phyloP scores from a whole-genome alignment of 306 rosid genomes.

The Malus asiatica region DNA sequence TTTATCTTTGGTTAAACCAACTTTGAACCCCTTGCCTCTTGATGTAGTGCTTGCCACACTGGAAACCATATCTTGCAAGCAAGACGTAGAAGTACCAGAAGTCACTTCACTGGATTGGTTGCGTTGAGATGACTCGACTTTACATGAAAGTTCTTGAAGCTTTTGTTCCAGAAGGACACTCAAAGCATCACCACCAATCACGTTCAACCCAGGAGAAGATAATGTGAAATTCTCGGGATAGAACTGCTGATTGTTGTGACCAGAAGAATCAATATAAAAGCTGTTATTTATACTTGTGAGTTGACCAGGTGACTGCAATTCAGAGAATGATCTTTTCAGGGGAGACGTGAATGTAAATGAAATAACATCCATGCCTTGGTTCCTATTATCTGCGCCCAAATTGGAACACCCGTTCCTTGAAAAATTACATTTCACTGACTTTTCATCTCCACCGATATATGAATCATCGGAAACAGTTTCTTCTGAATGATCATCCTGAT shows the following conservation, averaged over 20 bases:
- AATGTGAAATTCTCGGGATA: slow-evolving; percentile 28
- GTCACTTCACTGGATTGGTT: slow-evolving; percentile 33
- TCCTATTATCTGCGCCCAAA: slow-evolving; percentile 35
- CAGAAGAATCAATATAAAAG: slow-evolving; percentile 30
- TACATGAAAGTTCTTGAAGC: slow-evolving; percentile 65
- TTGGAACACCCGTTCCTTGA: slow-evolving; percentile 36
- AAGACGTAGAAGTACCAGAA: slow-evolving; percentile 37
- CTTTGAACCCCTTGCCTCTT: slow-evolving; percentile 18
- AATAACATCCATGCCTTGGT: slow-evolving; percentile 57
- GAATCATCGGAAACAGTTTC: slow-evolving; percentile 30
- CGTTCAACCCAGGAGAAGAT: slow-evolving; percentile 39
- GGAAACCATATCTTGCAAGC: slow-evolving; percentile 30
- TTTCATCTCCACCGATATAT: slow-evolving; percentile 27
- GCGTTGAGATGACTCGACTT: slow-evolving; percentile 42
- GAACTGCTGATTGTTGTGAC: slow-evolving; percentile 22
- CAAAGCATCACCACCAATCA: slow-evolving; percentile 52
- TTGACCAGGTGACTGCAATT: slow-evolving; percentile 32
- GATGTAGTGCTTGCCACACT: slow-evolving; percentile 17
- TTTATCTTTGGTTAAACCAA: slow-evolving; percentile 24
- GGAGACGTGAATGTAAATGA: slow-evolving; percentile 91
- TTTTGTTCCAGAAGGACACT: slow-evolving; percentile 80
- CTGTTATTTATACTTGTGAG: slow-evolving; percentile 26
- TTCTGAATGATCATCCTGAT: slow-evolving; percentile 24
- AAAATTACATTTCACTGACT: slow-evolving; percentile 48
- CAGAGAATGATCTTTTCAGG: slow-evolving; percentile 42